phyloP scores from a whole-genome alignment of 2,329 filamentous ascomycete species.

The Aureobasidium sp. region DNA sequence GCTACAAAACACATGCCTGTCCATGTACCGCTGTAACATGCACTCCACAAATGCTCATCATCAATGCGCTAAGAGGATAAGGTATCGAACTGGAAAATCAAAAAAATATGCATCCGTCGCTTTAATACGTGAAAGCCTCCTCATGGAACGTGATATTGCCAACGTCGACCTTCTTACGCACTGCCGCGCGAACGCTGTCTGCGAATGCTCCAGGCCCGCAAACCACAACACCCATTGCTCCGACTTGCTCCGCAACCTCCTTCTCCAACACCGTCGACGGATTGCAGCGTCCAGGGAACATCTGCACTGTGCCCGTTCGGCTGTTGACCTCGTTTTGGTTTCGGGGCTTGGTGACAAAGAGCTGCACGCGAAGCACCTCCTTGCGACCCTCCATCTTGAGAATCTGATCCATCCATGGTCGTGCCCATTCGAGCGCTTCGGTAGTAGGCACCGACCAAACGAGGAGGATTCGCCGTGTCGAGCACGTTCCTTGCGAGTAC shows the following conservation, averaged over 20 bases:
- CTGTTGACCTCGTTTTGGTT: slow-evolving; percentile 45
- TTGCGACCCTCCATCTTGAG: slow-evolving; percentile 50
- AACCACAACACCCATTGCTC: slow-evolving; percentile 53
- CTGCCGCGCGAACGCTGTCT: slow-evolving; percentile 50
- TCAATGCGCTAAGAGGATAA: neutral
- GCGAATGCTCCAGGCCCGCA: slow-evolving; percentile 57
- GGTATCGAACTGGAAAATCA: slow-evolving; percentile 4
- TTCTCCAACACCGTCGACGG: slow-evolving; percentile 48
- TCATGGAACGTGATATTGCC: slow-evolving; percentile 54
- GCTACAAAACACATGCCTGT: neutral
- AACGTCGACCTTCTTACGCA: slow-evolving; percentile 42
- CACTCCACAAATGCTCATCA: slow-evolving; percentile 4
- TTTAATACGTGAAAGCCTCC: slow-evolving; percentile 56
- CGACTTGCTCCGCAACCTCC: slow-evolving; percentile 45
- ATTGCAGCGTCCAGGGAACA: slow-evolving; percentile 52
- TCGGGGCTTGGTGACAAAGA: slow-evolving; percentile 56
- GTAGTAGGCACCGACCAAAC: slow-evolving; percentile 74
- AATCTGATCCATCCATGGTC: slow-evolving; percentile 57
- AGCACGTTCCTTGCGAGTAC: slow-evolving; percentile 59
- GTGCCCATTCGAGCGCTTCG: slow-evolving; percentile 56
- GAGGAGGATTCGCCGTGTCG: slow-evolving; percentile 62
- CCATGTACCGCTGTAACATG: neutral
- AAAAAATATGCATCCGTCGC: neutral
- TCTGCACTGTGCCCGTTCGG: slow-evolving; percentile 51
- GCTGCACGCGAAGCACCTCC: slow-evolving; percentile 50